Base-by-base conservation (phyloP, 2,329 filamentous ascomycete species). In the Hypoxylon sp. region DNA sequence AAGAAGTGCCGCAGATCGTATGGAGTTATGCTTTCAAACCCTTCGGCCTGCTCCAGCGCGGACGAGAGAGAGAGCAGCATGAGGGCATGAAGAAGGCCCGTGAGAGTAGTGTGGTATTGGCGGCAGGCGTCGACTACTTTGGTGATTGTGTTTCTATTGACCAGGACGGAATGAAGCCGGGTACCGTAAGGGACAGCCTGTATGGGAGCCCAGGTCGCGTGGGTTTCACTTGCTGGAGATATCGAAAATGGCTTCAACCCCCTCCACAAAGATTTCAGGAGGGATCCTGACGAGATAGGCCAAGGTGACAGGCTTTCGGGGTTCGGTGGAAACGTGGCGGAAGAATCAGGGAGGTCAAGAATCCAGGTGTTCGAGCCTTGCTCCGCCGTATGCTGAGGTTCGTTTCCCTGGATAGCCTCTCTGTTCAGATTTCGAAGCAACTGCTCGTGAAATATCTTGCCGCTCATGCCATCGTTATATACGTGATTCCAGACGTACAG, bases 361-460 rank as follows among this genome's bases (percentile, higher is more conserved):
- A 67, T 65, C 56, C 60, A 29, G 42, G 54, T 61, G 55, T 71
- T 60, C 53, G 67, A 58, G 42, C 51, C 64, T 33, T 42, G 42
- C n/a, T n/a, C n/a, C n/a, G n/a, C n/a, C n/a, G n/a, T n/a, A 55
- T 48, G 63, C 60, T 18, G 8, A 17, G 18, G 15, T 18, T 37
- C 15, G 35, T 67, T 56, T 47, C 60, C 24, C 37, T 48, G 50
- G 56, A 67, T 67, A n/a, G n/a, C n/a, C n/a, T n/a, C n/a, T n/a
- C n/a, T n/a, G 62, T 73, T 72, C 40, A 74, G 70, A 6, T 46
- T 65, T 54, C 67, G 57, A 48, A 73, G 42, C 23, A 73, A 66
- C 54, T 45, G 33, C 50, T 66, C 53, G 17, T 65, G 63, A 38
- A 70, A 66, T 15, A 70, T 53, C 49, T 69, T 68, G 10, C 56